phyloP scores from a whole-genome alignment of 2,329 filamentous ascomycete genomes.

The Dothiorella sarmentorum region DNA sequence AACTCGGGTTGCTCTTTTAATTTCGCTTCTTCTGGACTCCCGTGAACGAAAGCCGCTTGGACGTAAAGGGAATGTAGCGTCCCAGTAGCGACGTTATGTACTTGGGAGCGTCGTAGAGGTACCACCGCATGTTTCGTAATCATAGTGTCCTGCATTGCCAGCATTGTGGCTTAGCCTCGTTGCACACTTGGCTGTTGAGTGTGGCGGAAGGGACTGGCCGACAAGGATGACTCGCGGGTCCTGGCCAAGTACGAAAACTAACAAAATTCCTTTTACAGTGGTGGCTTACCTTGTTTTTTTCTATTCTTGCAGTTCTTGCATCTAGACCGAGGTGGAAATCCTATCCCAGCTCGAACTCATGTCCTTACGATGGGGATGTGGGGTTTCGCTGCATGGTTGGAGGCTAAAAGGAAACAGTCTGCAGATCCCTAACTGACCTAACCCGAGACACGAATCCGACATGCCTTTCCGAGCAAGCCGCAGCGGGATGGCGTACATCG shows the following conservation, averaged over 20 bases:
- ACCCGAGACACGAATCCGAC: neutral
- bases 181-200: constrained; percentile 42
- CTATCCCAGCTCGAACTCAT: no score
- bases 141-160: constrained; percentile 39
- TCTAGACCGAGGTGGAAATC: constrained; percentile 51
- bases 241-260: neutral
- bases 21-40: no score
- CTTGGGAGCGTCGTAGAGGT: neutral
- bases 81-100: no score
- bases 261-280: no score
- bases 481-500: neutral
- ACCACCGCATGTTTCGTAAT: neutral
- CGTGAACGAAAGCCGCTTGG: no score
- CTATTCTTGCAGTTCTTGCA: constrained; percentile 57
- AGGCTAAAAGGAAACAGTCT: no score
- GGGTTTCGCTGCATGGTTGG: no score
- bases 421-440: no score
- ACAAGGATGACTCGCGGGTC: neutral
- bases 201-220: neutral
- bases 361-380: constrained; percentile 48
- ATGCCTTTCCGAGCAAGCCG: neutral
- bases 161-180: constrained; percentile 51
- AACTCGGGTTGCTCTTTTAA: no score
- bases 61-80: no score
- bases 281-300: constrained; percentile 51